Evolutionary conservation across 1,284 basidiomycete genomes (phyloP).

Genomic region (Puccinia polysora): DNA sequence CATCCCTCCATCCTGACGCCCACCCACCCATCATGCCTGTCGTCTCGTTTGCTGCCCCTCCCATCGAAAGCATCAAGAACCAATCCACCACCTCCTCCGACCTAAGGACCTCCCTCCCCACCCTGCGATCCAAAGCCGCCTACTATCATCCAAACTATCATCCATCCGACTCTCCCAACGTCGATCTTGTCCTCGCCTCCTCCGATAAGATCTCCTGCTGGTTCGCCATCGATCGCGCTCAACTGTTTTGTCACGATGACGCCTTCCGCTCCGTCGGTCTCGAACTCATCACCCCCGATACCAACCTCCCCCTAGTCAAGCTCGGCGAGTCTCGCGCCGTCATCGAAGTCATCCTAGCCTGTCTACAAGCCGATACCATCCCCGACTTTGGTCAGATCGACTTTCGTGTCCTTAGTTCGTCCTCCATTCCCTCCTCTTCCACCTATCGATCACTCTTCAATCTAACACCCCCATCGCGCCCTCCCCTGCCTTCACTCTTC

Average conservation of each 20-base stretch:
- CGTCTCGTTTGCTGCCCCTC: not conserved
- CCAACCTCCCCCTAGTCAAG: slow-evolving; percentile 20
- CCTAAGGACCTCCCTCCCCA: not conserved
- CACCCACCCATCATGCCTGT: slow-evolving; percentile 9
- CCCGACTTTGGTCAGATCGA: slow-evolving; percentile 27
- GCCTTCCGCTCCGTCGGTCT: slow-evolving; percentile 22
- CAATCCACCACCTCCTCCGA: not conserved
- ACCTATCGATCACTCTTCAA: no score
- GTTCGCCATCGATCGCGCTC: slow-evolving; percentile 24
- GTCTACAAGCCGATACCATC: slow-evolving; percentile 24
- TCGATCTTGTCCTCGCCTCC: slow-evolving; percentile 29
- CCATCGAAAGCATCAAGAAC: slow-evolving; percentile 4
- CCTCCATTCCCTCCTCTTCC: not conserved
- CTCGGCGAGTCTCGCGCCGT: slow-evolving; percentile 23
- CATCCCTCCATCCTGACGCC: no score
- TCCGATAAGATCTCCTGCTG: slow-evolving; percentile 24
- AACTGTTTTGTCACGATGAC: slow-evolving; percentile 23
- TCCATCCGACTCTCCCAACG: slow-evolving; percentile 10
- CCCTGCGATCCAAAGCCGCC: slow-evolving; percentile 4
- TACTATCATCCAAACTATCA: slow-evolving; percentile 36
- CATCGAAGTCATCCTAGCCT: slow-evolving; percentile 32
- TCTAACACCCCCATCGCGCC: not conserved
- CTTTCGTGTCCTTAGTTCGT: slow-evolving; percentile 17
- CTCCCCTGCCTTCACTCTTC: not conserved
- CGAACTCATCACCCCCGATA: slow-evolving; percentile 28